Evolutionary conservation across 768 basidiomycete genomes (phyloP).

Genomic region (Pleurotus djamor): DNA sequence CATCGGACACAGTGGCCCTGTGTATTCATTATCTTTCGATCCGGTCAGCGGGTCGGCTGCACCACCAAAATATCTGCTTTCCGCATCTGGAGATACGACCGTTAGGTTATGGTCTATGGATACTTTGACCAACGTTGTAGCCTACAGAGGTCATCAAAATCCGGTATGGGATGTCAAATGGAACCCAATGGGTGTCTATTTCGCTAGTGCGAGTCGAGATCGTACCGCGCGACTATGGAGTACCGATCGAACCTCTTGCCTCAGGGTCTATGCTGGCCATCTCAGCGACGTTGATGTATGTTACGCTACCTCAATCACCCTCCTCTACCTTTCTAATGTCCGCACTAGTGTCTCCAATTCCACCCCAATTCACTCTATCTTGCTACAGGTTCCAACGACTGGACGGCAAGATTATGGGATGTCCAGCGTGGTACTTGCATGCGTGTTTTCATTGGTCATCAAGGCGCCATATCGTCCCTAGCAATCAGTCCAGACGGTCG

Average conservation of each 20-base stretch:
- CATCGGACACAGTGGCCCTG: constrained; percentile 95
- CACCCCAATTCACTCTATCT: constrained; percentile 98
- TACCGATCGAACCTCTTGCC: constrained; percentile 82
- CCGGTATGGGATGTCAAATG: constrained; percentile 99
- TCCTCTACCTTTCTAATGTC: not conserved
- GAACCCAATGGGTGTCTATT: constrained; percentile 98
- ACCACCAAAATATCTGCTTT: constrained; percentile 85
- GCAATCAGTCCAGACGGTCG: constrained; percentile 93
- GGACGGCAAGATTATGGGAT: constrained; percentile 97
- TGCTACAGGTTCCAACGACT: constrained; percentile 95
- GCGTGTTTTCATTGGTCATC: constrained; percentile 94
- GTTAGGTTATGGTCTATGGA: constrained; percentile 94
- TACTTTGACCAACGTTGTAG: constrained; percentile 90
- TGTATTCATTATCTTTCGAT: constrained; percentile 94
- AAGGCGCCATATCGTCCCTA: constrained; percentile 81
- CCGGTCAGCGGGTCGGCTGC: constrained; percentile 84
- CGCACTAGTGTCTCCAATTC: constrained; percentile 81
- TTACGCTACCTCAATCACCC: constrained; percentile 13
- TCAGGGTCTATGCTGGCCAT: constrained; percentile 95
- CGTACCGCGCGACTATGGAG: constrained; percentile 95
- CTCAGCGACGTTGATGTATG: constrained; percentile 95
- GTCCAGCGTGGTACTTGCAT: constrained; percentile 94
- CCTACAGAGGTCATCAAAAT: constrained; percentile 94
- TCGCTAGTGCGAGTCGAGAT: constrained; percentile 93
- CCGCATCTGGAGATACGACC: constrained; percentile 90